Evolutionary conservation across 1,139 yeast genomes (phyloP), one percentile per base, ranked within the genome.

Genomic region (Meyerozyma carpophila): DNA sequence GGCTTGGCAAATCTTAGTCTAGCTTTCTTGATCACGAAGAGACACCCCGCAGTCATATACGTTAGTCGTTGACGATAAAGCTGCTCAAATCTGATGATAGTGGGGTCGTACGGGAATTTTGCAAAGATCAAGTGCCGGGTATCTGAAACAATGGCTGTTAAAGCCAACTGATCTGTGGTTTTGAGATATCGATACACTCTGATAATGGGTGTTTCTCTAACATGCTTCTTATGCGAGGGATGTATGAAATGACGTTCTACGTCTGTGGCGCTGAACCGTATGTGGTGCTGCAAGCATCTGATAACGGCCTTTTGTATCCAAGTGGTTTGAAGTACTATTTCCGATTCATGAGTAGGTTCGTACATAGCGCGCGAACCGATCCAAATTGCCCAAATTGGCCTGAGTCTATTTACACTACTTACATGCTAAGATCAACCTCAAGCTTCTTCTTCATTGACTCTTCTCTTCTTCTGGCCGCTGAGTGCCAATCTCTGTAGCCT

Each of bases 71-170:
- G 68, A 24, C 58, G 51, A 44, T 66, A 56, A 11, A 45, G 47
- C 32, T 52, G 52, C 46, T 70, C 75, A 48, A 67, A 70, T 20
- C 49, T 39, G 8, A 57, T 51, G 1, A 67, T 56, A 1, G 71
- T 59, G 2, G 62, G 56, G 7, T 55, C 48, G 39, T 55, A 59
- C 1, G 65, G 65, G 44, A 71, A 63, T 3, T 52, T 47, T 0
- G 62, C 72, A 10, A 63, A 53, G 14, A 70, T 56, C 46, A 59
- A 57, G 46, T 66, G 66, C 2, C 55, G 53, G 3, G 61, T 50
- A 46, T 71, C 77, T 4, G 67, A 56, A n/a, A 68, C 44, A 2
- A 65, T 50, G 1, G 61, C 66, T 4, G 68, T 55, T 2, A 69
- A 44, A 10, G 58, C 65, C 10, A 62, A 60, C 24, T 44, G 26